phyloP scores from a whole-genome alignment of 2,329 filamentous ascomycete genomes.

The Fusarium sp. region DNA sequence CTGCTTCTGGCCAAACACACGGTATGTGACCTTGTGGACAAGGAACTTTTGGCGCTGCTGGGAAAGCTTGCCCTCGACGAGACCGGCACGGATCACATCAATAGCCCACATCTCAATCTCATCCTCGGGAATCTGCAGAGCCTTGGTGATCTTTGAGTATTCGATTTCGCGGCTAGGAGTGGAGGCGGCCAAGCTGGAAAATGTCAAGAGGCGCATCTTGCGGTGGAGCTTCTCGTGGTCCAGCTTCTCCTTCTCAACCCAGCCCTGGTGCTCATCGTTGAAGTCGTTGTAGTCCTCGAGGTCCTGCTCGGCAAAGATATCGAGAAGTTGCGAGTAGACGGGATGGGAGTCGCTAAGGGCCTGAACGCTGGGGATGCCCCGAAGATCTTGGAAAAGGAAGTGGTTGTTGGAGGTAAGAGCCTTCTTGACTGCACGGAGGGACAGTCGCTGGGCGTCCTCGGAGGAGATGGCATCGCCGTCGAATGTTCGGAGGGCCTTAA shows the following conservation, averaged over 20 bases:
- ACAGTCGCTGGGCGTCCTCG: conserved; percentile 70
- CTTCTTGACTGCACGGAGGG: conserved; percentile 67
- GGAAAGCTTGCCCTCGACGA: conserved; percentile 96
- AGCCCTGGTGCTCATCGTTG: conserved; percentile 88
- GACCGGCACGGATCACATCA: conserved; percentile 93
- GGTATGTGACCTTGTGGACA: conserved; percentile 95
- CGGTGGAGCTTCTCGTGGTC: conserved; percentile 82
- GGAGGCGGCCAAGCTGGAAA: conserved; percentile 87
- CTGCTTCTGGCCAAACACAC: conserved; percentile 97
- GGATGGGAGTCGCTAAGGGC: conserved; percentile 87
- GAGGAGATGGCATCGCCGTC: conserved; percentile 68
- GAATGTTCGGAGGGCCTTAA: conserved; percentile 72
- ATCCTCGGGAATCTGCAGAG: conserved; percentile 82
- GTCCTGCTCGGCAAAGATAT: conserved; percentile 94
- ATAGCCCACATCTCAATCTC: conserved; percentile 99
- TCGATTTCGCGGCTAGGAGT: conserved; percentile 88
- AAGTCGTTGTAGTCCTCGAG: conserved; percentile 97
- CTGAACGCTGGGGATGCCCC: conserved; percentile 85
- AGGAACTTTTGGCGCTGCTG: conserved; percentile 94
- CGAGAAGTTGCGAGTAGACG: conserved; percentile 89
- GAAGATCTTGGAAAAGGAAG: conserved; percentile 84
- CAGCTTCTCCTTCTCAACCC: conserved; percentile 80
- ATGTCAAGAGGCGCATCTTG: conserved; percentile 96
- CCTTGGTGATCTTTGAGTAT: conserved; percentile 85
- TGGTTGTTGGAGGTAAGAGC: conserved; percentile 65